Evolutionary conservation across 1,139 yeast genomes (phyloP).

Genomic region (Candida tropicalis): DNA sequence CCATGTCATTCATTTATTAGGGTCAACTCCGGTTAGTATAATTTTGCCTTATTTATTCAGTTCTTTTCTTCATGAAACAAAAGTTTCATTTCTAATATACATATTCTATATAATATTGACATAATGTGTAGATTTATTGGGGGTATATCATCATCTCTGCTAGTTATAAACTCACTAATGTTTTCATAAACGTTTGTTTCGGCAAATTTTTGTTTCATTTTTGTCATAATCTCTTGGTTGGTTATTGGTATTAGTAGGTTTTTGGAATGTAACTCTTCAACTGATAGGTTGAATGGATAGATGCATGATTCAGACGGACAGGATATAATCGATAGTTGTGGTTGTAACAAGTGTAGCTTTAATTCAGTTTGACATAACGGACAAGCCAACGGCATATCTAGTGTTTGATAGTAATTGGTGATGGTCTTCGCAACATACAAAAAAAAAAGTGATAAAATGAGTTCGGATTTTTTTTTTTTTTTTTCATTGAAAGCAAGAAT

Average conservation of each 20-base stretch:
- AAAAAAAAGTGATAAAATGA: background rate
- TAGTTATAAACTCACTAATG: constrained; percentile 32
- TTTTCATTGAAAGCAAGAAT: background rate
- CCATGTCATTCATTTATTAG: no score
- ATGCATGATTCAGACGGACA: constrained; percentile 32
- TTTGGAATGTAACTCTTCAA: constrained; percentile 27
- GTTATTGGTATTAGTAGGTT: constrained; percentile 25
- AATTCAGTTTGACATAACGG: constrained; percentile 31
- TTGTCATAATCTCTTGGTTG: constrained; percentile 28
- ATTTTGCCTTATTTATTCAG: background rate
- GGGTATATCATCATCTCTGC: constrained; percentile 25
- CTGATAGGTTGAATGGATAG: constrained; percentile 35
- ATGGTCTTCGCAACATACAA: constrained; percentile 6
- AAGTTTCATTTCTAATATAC: no score
- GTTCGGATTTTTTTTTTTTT: background rate
- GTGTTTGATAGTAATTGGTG: background rate
- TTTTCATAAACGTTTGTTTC: constrained; percentile 25
- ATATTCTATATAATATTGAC: no score
- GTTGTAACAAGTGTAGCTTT: constrained; percentile 30
- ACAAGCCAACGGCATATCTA: constrained; percentile 19
- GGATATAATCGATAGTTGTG: constrained; percentile 27
- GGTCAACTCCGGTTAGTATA: background rate
- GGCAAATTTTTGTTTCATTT: constrained; percentile 28
- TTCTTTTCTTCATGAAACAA: background rate
- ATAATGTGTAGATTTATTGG: no score